Conservation (phyloP, 345 rosid genomes). For the Ceriops decandra region DNA sequence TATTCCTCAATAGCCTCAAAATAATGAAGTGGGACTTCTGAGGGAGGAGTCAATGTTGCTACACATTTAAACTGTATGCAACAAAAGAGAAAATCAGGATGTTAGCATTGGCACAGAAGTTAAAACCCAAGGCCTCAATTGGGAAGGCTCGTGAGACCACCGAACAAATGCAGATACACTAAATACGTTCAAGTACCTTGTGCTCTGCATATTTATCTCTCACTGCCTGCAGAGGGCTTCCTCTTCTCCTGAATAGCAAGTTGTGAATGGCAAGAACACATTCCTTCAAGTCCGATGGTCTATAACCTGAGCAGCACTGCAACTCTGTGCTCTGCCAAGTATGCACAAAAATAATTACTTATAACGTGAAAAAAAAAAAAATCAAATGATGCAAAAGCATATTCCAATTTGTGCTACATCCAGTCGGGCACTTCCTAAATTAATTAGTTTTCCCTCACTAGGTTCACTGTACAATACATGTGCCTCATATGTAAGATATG, state of each 20-base stretch:
- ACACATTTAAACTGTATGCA: constrained; percentile 12
- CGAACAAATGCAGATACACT: neutral
- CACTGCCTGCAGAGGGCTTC: constrained; percentile 7
- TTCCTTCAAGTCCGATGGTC: constrained; percentile 22
- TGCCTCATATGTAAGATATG: too few relatives aligned
- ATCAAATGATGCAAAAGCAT: neutral
- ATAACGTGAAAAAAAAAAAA: neutral
- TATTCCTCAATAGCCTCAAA: constrained; percentile 7
- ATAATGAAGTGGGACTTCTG: constrained; percentile 6
- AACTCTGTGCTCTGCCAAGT: constrained; percentile 17
- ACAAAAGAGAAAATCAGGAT: neutral
- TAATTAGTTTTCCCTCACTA: neutral
- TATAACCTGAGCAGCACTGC: constrained; percentile 20
- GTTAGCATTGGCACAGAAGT: neutral
- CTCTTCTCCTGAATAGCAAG: constrained; percentile 16
- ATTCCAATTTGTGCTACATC: too few relatives aligned
- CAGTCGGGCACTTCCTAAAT: neutral
- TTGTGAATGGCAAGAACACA: constrained; percentile 20
- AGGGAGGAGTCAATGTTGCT: constrained; percentile 13
- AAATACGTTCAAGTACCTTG: constrained; percentile 13
- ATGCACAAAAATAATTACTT: neutral
- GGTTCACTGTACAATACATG: neutral
- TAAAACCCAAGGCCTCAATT: neutral
- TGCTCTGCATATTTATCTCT: constrained; percentile 19
- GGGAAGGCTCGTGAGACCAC: too few relatives aligned